Base-by-base conservation (phyloP, 2,329 filamentous ascomycete species). In the Mariannaea sp. region DNA sequence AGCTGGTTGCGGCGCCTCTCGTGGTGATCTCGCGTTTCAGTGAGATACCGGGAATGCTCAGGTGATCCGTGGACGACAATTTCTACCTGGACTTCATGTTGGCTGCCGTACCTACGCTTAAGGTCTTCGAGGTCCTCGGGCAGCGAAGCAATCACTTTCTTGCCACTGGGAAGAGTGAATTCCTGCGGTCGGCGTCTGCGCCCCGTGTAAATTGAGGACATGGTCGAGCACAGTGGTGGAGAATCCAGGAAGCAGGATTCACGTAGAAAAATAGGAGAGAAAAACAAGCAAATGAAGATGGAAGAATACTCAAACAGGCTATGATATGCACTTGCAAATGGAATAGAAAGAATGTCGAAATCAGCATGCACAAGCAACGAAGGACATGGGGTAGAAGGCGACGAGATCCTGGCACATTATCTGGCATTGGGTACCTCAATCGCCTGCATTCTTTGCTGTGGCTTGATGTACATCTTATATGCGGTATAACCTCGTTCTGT, bases 51-150 rank as follows among this genome's bases (percentile, higher is more conserved):
- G 33, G 68, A 61, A 61, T 80, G 77, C 55, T 79, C 75, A 12
- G 68, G 64, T 5, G 80, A 82, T 7, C 84, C 83, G 53, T 80
- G 79, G 44, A 86, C 73, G n/a, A 83, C 78, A 9, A 86, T 68
- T 58, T 85, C 80, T 47, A 84, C 80, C 43, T 79, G 73, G 7
- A 65, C 43, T 14, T 67, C 63, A 5, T 63, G 61, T 19, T 56
- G 50, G 5, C 67, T 58, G 4, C 66, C 64, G 33, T 84, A 73
- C 27, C 76, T 75, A 38, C 71, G 72, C 5, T 75, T 72, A 22
- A 85, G 66, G 1, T 65, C 63, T n/a, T 75, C 72, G 4, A 77
- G 75, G 57, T 86, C 82, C 60, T 83, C 79, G 1, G 83, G 83
- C 1, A 77, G 69, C 6, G 80, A 80, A 45, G 85, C 78, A 49